phyloP scores from a whole-genome alignment of 768 basidiomycete species.

The Asterophora parasitica region DNA sequence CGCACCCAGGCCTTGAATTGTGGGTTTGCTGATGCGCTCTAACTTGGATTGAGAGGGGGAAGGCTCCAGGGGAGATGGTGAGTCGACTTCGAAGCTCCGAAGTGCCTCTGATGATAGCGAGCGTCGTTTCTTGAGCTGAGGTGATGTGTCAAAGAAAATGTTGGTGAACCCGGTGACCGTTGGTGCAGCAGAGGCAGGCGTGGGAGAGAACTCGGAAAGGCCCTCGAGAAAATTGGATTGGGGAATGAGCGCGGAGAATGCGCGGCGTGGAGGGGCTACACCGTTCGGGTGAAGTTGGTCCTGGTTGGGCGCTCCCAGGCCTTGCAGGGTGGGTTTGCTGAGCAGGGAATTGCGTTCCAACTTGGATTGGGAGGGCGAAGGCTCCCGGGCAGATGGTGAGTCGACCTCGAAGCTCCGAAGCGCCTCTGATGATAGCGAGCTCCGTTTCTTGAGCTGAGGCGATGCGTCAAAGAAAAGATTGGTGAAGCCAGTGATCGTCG shows the following conservation, averaged over 20 bases:
- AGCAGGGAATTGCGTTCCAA: conserved; percentile 43
- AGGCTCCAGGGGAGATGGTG: conserved; percentile 46
- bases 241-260: conserved; percentile 69
- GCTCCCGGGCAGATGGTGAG: conserved; percentile 45
- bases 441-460: conserved; percentile 47
- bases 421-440: conserved; percentile 54
- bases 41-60: conserved; percentile 49
- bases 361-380: conserved; percentile 48
- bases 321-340: conserved; percentile 46
- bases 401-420: conserved; percentile 31
- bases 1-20: conserved; percentile 48
- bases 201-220: too few relatives aligned
- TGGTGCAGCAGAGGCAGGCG: too few relatives aligned
- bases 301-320: conserved; percentile 45
- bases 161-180: too few relatives aligned
- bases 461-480: conserved; percentile 57
- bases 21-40: conserved; percentile 46
- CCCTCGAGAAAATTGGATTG: conserved; percentile 51
- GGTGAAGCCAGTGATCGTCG: conserved; percentile 48
- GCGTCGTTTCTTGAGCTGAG: conserved; percentile 51
- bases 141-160: conserved; percentile 54
- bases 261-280: conserved; percentile 57
- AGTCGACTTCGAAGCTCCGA: conserved; percentile 31
- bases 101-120: conserved; percentile 52
- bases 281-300: too few relatives aligned